Conservation (phyloP, 306 rosid genomes). For the Cicer cuneatum region DNA sequence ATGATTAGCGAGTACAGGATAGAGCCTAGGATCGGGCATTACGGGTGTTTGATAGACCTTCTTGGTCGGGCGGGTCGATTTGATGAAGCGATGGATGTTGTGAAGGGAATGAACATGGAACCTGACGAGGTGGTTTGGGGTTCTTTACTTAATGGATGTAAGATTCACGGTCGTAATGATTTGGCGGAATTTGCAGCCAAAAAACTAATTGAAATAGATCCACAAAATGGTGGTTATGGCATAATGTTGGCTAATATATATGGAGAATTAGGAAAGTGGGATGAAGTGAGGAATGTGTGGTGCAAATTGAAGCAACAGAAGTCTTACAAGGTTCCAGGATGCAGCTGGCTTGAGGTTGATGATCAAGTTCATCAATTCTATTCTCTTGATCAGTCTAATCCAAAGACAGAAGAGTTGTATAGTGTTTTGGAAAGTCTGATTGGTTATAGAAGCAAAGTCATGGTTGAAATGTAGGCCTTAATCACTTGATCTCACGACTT, state of each 20-base stretch:
- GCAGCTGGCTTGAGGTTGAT: constrained; percentile 85
- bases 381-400: constrained; percentile 68
- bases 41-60: constrained; percentile 86
- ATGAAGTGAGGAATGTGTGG: constrained; percentile 68
- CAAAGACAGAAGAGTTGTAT: constrained; percentile 59
- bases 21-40: constrained; percentile 71
- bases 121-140: constrained; percentile 93
- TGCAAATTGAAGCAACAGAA: constrained; percentile 59
- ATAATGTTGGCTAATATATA: constrained; percentile 69
- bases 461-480: constrained; percentile 35
- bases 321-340: constrained; percentile 71
- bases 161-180: constrained; percentile 67
- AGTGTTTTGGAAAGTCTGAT: constrained; percentile 54
- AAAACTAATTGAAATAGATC: constrained; percentile 67
- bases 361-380: constrained; percentile 67
- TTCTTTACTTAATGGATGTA: constrained; percentile 79
- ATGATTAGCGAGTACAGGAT: constrained; percentile 58
- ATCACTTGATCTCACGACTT: background rate
- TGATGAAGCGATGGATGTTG: constrained; percentile 70
- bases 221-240: constrained; percentile 71
- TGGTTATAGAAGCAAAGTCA: constrained; percentile 49
- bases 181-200: constrained; percentile 71
- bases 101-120: constrained; percentile 68
- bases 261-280: constrained; percentile 75
- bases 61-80: constrained; percentile 79